These are phyloP conservation scores for Porodaedalea pini DNA, from an alignment of 1,284 basidiomycete genomes.

Conservation along the genomic window DNA sequence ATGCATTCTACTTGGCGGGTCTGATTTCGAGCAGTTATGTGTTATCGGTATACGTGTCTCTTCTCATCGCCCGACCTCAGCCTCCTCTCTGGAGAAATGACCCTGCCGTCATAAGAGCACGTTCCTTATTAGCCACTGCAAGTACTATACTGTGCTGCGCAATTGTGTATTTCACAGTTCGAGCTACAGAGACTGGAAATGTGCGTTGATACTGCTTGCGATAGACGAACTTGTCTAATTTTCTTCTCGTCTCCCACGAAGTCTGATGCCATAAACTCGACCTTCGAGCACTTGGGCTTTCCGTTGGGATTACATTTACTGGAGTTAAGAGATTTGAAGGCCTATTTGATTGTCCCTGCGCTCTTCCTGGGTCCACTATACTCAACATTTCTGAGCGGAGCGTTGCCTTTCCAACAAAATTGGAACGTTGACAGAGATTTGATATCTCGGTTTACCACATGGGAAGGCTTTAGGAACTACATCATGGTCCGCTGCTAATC, in stretches of 20 bases:
- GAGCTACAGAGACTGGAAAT: slow-evolving; percentile 26
- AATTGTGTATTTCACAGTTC: slow-evolving; percentile 40
- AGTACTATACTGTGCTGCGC: slow-evolving; percentile 53
- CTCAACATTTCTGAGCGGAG: slow-evolving; percentile 48
- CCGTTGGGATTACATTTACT: slow-evolving; percentile 25
- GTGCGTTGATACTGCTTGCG: slow-evolving; percentile 31
- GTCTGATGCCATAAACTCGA: slow-evolving; percentile 15
- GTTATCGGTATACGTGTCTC: slow-evolving; percentile 13
- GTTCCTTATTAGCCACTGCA: slow-evolving; percentile 54
- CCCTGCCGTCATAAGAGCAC: slow-evolving; percentile 66
- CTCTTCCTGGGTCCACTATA: slow-evolving; percentile 88
- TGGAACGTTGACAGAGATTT: slow-evolving; percentile 47
- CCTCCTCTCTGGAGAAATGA: slow-evolving; percentile 57
- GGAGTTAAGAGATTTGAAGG: slow-evolving; percentile 32
- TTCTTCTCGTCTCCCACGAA: slow-evolving; percentile 19
- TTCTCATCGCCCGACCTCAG: slow-evolving; percentile 8
- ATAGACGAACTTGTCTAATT: slow-evolving; percentile 10
- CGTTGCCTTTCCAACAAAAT: slow-evolving; percentile 60
- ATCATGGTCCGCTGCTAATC: slow-evolving; percentile 54
- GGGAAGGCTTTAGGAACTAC: slow-evolving; percentile 73
- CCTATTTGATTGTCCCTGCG: slow-evolving; percentile 70
- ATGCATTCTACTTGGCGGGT: slow-evolving; percentile 9
- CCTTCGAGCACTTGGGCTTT: slow-evolving; percentile 32
- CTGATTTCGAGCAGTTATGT: slow-evolving; percentile 15
- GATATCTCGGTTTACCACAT: slow-evolving; percentile 41